Conservation (phyloP, 2,329 filamentous ascomycete genomes). For the Cytospora leucostoma region DNA sequence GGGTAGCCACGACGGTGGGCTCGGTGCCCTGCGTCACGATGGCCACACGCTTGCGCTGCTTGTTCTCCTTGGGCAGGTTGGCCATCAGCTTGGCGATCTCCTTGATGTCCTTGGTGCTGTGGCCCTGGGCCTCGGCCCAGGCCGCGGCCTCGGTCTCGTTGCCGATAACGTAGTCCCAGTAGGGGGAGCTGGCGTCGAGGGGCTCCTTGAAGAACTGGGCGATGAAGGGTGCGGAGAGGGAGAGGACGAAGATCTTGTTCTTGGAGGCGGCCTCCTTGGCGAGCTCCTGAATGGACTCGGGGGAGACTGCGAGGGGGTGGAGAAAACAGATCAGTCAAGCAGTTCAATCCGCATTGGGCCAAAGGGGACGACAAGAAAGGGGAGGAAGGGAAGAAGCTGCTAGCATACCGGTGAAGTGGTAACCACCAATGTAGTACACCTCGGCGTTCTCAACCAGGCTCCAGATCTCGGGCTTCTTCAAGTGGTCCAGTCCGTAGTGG, state of each 20-base stretch:
- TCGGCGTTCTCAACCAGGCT: conserved; percentile 84
- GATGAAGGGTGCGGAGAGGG: conserved; percentile 94
- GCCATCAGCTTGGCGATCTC: conserved; percentile 86
- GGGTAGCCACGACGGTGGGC: conserved; percentile 81
- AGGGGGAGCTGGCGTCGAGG: conserved; percentile 80
- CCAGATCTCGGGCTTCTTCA: conserved; percentile 92
- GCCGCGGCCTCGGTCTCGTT: conserved; percentile 94
- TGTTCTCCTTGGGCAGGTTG: conserved; percentile 89
- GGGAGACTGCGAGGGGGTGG: conserved; percentile 63
- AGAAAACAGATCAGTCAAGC: background rate
- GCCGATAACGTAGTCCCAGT: conserved; percentile 95
- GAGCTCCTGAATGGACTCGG: conserved; percentile 84
- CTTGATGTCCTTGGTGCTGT: conserved; percentile 74
- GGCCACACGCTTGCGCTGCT: conserved; percentile 76
- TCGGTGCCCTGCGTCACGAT: conserved; percentile 95
- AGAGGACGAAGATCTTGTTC: conserved; percentile 91
- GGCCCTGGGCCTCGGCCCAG: conserved; percentile 79
- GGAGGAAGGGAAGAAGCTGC: background rate
- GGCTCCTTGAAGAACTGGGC: conserved; percentile 96
- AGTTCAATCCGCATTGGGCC: background rate
- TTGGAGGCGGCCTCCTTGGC: conserved; percentile 85
- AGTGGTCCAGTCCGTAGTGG: conserved; percentile 91
- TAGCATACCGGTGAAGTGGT: conserved; percentile 76
- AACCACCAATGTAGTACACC: conserved; percentile 91
- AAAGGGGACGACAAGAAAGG: background rate